These are phyloP conservation scores for Zygoascus flipseniorum DNA, from an alignment of 805 yeast genomes.

Conservation along the genomic window DNA sequence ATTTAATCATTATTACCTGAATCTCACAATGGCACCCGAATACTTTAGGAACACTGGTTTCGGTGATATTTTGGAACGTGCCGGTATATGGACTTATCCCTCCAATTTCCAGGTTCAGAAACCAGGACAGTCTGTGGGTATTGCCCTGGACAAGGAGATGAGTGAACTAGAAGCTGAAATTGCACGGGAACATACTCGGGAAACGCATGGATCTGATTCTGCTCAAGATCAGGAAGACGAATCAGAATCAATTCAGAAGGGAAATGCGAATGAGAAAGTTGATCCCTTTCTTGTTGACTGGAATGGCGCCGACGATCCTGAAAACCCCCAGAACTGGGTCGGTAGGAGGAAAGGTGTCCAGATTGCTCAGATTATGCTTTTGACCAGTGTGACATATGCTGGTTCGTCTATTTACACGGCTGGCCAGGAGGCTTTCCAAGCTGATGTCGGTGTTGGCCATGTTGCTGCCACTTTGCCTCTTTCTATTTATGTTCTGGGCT, in stretches of 20 bases:
- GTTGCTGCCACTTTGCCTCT: conserved; percentile 46
- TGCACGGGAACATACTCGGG: not conserved
- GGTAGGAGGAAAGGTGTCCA: conserved; percentile 32
- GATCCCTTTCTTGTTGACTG: conserved; percentile 24
- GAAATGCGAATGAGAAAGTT: not conserved
- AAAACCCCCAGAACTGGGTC: conserved; percentile 52
- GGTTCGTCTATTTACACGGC: conserved; percentile 56
- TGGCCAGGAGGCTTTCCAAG: conserved; percentile 35
- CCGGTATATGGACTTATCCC: not conserved
- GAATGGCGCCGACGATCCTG: conserved; percentile 27
- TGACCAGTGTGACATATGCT: conserved; percentile 47
- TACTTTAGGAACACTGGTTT: conserved; percentile 1
- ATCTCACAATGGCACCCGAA: not conserved
- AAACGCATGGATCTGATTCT: not conserved
- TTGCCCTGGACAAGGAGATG: not conserved
- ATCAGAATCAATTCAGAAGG: not conserved
- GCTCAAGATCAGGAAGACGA: not conserved
- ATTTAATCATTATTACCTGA: no score
- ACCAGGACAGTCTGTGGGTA: not conserved
- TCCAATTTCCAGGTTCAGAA: not conserved
- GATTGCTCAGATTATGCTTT: conserved; percentile 33
- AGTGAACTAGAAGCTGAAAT: not conserved
- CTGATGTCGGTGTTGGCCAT: conserved; percentile 37
- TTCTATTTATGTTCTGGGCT: conserved; percentile 55
- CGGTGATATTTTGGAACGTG: not conserved